Base-by-base conservation (phyloP, 1,139 yeast species). In the Eremothecium coryli region DNA sequence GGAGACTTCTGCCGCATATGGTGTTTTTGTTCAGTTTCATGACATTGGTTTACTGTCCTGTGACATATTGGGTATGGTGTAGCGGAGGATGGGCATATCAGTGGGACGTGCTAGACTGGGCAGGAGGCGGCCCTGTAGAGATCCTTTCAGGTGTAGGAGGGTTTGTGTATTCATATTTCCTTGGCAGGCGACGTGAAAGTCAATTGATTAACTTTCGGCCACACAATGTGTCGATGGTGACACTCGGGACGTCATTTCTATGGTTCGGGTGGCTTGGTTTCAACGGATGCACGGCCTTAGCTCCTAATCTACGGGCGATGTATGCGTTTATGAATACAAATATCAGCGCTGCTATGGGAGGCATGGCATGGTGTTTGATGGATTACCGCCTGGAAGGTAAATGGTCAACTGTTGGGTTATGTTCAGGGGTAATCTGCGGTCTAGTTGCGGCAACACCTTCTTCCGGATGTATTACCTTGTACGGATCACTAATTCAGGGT, bases 91-190 rank as follows among this genome's bases (percentile, higher is more conserved):
- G 97, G 97, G 95, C 95, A 26, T 73, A 67, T 60, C 69, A 72
- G 48, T 88, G 95, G 72, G 95, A 95, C 13, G 97, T 80, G 1
- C 66, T 88, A 38, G 98, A 90, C 58, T 90, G 85, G 59, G 97
- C 98, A 21, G 98, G 98, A 25, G 96, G 96, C 35, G 97, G 97
- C 0, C 95, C 96, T 1, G 95, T 90, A 27, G 97, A 90, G 59
- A 84, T 90, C 38, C 71, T 85, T 23, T 77, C 93, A 20, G 97
- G 97, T 46, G 81, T 85, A 16, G 82, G 86, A 27, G 96, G 95
- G 2, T 77, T 88, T 50, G 95, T 82, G 7, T 81, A 81, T 49
- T 78, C 93, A 11, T 74, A 77, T 40, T 85, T 82, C 39, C 66
- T 86, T 37, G 95, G 96, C 7, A 73, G 82, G 51, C 70, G 96